Evolutionary conservation across 2,329 filamentous ascomycete genomes (phyloP).

Genomic region (Phyllosticta paracitricarpa): DNA sequence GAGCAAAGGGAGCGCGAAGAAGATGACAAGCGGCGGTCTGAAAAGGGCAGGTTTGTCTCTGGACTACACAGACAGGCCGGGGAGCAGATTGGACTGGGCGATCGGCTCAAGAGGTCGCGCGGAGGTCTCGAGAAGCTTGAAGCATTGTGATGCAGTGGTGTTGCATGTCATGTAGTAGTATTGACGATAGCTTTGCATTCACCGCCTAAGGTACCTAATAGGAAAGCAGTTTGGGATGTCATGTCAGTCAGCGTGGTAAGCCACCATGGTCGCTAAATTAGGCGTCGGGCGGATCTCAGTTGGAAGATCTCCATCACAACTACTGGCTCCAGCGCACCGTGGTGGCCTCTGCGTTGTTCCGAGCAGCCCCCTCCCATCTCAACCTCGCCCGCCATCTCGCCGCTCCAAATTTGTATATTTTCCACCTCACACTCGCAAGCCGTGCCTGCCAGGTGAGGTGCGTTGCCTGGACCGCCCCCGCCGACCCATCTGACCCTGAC

Average conservation of each 20-base stretch:
- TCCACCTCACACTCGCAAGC: background rate
- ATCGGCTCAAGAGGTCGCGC: slow-evolving; percentile 11
- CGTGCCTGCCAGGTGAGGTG: background rate
- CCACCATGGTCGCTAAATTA: slow-evolving; percentile 9
- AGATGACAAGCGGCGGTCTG: slow-evolving; percentile 45
- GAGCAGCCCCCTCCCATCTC: slow-evolving; percentile 8
- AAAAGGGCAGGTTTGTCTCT: slow-evolving; percentile 27
- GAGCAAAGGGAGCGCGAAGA: slow-evolving; percentile 56
- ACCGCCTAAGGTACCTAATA: too few relatives aligned
- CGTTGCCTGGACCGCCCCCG: slow-evolving; percentile 1
- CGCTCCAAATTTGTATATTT: background rate
- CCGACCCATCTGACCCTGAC: slow-evolving; percentile 2
- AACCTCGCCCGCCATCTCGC: background rate
- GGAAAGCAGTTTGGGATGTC: too few relatives aligned
- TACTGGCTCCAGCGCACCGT: slow-evolving; percentile 8
- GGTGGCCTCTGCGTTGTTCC: slow-evolving; percentile 2
- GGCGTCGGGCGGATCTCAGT: slow-evolving; percentile 9
- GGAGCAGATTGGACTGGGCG: slow-evolving; percentile 10
- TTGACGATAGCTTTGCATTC: background rate
- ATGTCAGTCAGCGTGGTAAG: background rate
- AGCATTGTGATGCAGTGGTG: background rate
- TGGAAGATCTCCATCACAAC: slow-evolving; percentile 9
- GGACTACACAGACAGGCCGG: slow-evolving; percentile 19
- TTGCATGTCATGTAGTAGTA: background rate
- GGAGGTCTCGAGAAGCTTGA: slow-evolving; percentile 9